phyloP scores from a whole-genome alignment of 108 stramenopile genomes.

The Schizochytrium sp. region DNA sequence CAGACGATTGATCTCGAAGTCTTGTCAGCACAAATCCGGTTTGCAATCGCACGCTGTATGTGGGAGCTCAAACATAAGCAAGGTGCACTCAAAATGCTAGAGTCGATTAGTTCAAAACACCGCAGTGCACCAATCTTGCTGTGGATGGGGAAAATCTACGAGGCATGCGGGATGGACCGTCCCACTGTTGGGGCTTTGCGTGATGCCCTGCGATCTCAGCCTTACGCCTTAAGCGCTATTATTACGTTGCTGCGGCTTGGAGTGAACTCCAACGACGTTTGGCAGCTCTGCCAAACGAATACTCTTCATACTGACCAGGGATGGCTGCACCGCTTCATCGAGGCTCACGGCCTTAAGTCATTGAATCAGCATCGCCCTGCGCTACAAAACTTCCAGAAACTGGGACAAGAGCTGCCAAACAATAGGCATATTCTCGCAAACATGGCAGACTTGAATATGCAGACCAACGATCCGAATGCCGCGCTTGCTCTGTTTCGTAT shows the following conservation, averaged over 20 bases:
- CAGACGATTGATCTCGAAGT: neutral
- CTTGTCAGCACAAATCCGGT: neutral
- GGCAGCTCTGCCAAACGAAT: neutral
- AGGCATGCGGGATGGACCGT: conserved; percentile 1
- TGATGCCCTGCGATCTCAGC: neutral
- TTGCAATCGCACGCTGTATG: neutral
- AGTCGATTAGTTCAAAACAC: conserved; percentile 12
- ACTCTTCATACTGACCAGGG: neutral
- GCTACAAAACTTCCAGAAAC: conserved; percentile 27
- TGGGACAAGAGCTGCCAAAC: neutral
- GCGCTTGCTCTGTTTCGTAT: conserved; percentile 1
- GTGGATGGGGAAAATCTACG: conserved; percentile 43
- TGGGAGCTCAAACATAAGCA: neutral
- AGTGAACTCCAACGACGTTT: neutral
- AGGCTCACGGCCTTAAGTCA: conserved; percentile 7
- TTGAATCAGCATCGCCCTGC: neutral
- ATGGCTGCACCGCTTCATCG: conserved; percentile 45
- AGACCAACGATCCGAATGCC: neutral
- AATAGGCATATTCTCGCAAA: conserved; percentile 33
- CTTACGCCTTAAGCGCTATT: neutral
- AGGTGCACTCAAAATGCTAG: neutral
- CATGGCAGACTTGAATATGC: neutral
- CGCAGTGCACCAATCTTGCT: neutral
- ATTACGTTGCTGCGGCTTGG: conserved; percentile 12
- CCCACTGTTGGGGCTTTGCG: conserved; percentile 13